Evolutionary conservation across 352 stramenopile species (phyloP).

Genomic region (Pythium phragmitis): DNA sequence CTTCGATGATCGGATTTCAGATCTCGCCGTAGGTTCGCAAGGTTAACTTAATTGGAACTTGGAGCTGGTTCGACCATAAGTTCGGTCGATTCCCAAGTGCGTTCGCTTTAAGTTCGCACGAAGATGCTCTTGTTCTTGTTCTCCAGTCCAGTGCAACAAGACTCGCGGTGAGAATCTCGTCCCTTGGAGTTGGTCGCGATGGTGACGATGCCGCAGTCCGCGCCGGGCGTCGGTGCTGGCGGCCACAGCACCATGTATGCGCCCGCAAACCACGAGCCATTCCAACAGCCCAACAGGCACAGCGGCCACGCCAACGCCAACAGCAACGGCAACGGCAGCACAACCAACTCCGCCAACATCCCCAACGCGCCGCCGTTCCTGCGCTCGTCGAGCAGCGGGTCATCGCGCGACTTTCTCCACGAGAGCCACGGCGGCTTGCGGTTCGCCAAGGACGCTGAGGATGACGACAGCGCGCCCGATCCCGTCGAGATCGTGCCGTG

Average conservation of each 20-base stretch:
- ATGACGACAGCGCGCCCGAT: constrained; percentile 24
- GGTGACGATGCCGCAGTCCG: constrained; percentile 18
- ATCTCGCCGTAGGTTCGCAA: background rate
- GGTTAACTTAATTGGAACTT: constrained; percentile 8
- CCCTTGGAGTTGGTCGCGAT: constrained; percentile 4
- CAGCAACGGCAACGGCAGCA: background rate
- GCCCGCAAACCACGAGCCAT: background rate
- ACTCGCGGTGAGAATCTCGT: background rate
- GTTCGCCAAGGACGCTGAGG: constrained; percentile 54
- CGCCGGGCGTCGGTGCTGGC: background rate
- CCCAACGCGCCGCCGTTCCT: background rate
- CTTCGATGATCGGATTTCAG: background rate
- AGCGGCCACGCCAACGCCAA: background rate
- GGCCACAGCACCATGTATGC: background rate
- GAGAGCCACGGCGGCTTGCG: constrained; percentile 50
- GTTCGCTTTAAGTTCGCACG: constrained; percentile 7
- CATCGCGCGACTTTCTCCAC: constrained; percentile 23
- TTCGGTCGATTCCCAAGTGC: background rate
- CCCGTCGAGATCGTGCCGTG: constrained; percentile 66
- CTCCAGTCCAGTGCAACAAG: background rate
- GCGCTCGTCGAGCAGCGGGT: constrained; percentile 5
- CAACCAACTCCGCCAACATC: background rate
- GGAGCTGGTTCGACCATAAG: background rate
- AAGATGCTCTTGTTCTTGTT: constrained; percentile 8
- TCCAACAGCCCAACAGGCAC: background rate